Evolutionary conservation across 805 yeast genomes (phyloP).

Genomic region (Lachancea meyersii): DNA sequence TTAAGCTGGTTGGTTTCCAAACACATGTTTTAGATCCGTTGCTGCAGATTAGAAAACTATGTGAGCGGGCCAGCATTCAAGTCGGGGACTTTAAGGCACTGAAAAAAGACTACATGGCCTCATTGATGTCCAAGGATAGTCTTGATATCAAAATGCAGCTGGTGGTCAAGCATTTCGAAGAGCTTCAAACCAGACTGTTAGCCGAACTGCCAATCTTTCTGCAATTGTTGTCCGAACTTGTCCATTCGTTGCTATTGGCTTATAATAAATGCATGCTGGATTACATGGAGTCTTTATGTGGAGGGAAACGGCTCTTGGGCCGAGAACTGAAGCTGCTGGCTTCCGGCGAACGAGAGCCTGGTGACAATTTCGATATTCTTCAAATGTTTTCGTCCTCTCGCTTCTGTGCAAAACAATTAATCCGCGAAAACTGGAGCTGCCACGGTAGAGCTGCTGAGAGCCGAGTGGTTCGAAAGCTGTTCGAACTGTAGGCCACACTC

Average conservation of each 20-base stretch:
- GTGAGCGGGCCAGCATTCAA: constrained; percentile 21
- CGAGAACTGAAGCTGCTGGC: constrained; percentile 22
- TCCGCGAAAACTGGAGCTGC: constrained; percentile 27
- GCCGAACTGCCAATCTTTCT: constrained; percentile 31
- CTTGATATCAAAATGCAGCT: constrained; percentile 27
- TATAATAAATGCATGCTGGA: constrained; percentile 19
- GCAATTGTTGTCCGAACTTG: constrained; percentile 10
- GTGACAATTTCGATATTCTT: constrained; percentile 35
- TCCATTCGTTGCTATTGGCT: constrained; percentile 18
- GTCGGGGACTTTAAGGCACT: constrained; percentile 30
- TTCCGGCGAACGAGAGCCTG: constrained; percentile 15
- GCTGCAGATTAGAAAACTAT: constrained; percentile 19
- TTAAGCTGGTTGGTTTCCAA: constrained; percentile 25
- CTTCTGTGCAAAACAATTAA: constrained; percentile 26
- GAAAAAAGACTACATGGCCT: constrained; percentile 32
- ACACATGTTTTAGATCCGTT: constrained; percentile 29
- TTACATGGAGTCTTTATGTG: constrained; percentile 32
- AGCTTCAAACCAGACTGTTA: constrained; percentile 24
- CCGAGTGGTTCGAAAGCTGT: constrained; percentile 23
- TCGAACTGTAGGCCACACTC: constrained; percentile 19
- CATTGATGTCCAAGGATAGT: constrained; percentile 19
- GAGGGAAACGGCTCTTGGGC: constrained; percentile 25
- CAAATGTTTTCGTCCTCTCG: constrained; percentile 31
- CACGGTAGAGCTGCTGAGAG: constrained; percentile 20
- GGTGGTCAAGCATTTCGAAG: constrained; percentile 25